phyloP scores from a whole-genome alignment of 768 basidiomycete genomes.

The Mycena capillaripes region DNA sequence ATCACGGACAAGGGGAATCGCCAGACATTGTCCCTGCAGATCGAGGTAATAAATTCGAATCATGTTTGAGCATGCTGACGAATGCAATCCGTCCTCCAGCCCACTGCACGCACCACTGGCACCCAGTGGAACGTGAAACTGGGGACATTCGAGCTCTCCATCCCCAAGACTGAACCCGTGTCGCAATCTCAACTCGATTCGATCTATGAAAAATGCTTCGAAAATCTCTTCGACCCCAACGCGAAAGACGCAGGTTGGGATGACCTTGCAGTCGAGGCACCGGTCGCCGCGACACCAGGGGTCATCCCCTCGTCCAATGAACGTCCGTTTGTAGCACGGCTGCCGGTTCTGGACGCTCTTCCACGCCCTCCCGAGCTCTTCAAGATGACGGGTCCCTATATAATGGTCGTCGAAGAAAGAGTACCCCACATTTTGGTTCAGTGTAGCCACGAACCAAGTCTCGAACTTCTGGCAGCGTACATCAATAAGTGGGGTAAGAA shows the following conservation, averaged over 20 bases:
- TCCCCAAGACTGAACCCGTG: conserved; percentile 49
- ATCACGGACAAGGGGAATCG: conserved; percentile 39
- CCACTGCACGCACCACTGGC: conserved; percentile 32
- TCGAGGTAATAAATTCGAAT: conserved; percentile 43
- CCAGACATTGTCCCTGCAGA: conserved; percentile 39
- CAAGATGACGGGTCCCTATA: conserved; percentile 45
- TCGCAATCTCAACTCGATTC: conserved; percentile 44
- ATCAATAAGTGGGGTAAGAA: conserved; percentile 53
- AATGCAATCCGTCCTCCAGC: conserved; percentile 33
- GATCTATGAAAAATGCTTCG: conserved; percentile 53
- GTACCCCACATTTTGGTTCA: conserved; percentile 46
- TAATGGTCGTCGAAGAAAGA: conserved; percentile 50
- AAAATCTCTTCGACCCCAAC: conserved; percentile 42
- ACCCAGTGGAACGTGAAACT: conserved; percentile 46
- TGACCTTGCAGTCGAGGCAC: conserved; percentile 40
- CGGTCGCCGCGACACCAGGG: conserved; percentile 8
- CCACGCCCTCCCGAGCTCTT: conserved; percentile 52
- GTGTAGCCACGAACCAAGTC: conserved; percentile 54
- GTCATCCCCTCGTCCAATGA: conserved; percentile 20
- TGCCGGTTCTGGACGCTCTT: conserved; percentile 48
- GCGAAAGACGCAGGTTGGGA: conserved; percentile 51
- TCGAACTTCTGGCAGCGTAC: conserved; percentile 52
- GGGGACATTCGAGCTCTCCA: conserved; percentile 46
- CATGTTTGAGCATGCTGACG: no score
- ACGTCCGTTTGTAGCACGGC: conserved; percentile 29